Evolutionary conservation across 2,329 filamentous ascomycete genomes (phyloP).

Genomic region (Arthrobotrys conoides): DNA sequence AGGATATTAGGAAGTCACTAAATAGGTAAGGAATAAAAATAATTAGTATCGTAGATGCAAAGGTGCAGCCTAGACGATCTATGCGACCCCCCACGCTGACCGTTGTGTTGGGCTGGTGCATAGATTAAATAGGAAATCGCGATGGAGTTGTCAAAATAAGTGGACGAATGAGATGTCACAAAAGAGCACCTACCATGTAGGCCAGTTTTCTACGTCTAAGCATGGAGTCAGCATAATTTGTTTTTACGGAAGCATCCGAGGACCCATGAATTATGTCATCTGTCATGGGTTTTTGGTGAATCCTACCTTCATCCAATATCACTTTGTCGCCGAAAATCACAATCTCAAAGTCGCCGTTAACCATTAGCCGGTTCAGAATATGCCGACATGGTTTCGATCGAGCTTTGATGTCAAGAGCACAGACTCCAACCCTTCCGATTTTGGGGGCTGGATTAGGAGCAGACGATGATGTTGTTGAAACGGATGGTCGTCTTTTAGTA

Average conservation of each 20-base stretch:
- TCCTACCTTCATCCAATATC: slow-evolving; percentile 87
- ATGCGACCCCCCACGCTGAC: background rate
- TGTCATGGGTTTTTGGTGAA: slow-evolving; percentile 1
- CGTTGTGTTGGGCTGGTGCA: slow-evolving; percentile 63
- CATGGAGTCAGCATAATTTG: slow-evolving; percentile 53
- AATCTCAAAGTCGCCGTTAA: slow-evolving; percentile 93
- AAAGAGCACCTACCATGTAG: slow-evolving; percentile 76
- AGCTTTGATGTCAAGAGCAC: slow-evolving; percentile 94
- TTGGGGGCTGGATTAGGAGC: slow-evolving; percentile 38
- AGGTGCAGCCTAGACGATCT: background rate
- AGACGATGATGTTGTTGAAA: slow-evolving; percentile 52
- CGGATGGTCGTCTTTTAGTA: slow-evolving; percentile 49
- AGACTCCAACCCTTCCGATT: slow-evolving; percentile 85
- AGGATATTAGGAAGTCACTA: slow-evolving; percentile 93
- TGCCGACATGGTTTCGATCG: slow-evolving; percentile 97
- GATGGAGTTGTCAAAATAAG: slow-evolving; percentile 24
- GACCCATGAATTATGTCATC: slow-evolving; percentile 11
- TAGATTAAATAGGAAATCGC: slow-evolving; percentile 51
- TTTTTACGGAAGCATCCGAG: slow-evolving; percentile 26
- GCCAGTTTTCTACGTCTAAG: slow-evolving; percentile 91
- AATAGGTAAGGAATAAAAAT: background rate
- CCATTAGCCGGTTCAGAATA: slow-evolving; percentile 91
- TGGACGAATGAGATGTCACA: slow-evolving; percentile 38
- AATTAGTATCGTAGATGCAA: slow-evolving; percentile 13
- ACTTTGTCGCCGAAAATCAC: slow-evolving; percentile 99